A percentile compares a stretch with the other conserved stretches of the same genome.
Conservation (phyloP, 768 basidiomycete genomes). For the Rhodocollybia butyracea region DNA sequence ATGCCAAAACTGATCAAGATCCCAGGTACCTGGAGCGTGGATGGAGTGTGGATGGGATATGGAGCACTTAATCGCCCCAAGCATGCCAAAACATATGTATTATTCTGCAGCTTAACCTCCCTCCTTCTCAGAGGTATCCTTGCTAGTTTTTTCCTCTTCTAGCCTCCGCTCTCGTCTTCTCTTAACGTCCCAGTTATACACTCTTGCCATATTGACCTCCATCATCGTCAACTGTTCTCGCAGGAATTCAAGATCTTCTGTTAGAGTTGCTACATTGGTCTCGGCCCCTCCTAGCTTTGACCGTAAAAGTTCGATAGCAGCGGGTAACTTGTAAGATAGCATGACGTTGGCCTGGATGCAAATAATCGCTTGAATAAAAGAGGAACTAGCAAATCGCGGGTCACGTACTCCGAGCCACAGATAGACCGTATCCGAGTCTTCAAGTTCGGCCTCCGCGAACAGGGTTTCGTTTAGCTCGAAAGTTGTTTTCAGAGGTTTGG, state of each 20-base stretch:
- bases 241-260: constrained; percentile 90
- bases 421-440: constrained; percentile 85
- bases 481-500: constrained; percentile 69
- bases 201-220: constrained; percentile 92
- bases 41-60: not conserved
- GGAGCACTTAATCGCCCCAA: too few relatives aligned
- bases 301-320: constrained; percentile 69
- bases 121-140: not conserved
- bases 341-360: constrained; percentile 86
- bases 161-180: constrained; percentile 59
- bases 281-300: constrained; percentile 76
- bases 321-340: constrained; percentile 86
- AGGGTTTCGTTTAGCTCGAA: constrained; percentile 97
- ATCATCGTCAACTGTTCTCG: constrained; percentile 95
- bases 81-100: too few relatives aligned
- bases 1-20: too few relatives aligned
- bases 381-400: not conserved
- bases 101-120: not conserved
- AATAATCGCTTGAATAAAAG: not conserved
- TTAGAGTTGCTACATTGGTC: constrained; percentile 56
- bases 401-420: constrained; percentile 90
- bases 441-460: constrained; percentile 86
- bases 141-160: not conserved
- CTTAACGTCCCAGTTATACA: constrained; percentile 97
- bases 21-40: not conserved